These are phyloP conservation scores for Stephania japonica DNA, from an alignment of 164 flowering plant species.

Conservation along the genomic window DNA sequence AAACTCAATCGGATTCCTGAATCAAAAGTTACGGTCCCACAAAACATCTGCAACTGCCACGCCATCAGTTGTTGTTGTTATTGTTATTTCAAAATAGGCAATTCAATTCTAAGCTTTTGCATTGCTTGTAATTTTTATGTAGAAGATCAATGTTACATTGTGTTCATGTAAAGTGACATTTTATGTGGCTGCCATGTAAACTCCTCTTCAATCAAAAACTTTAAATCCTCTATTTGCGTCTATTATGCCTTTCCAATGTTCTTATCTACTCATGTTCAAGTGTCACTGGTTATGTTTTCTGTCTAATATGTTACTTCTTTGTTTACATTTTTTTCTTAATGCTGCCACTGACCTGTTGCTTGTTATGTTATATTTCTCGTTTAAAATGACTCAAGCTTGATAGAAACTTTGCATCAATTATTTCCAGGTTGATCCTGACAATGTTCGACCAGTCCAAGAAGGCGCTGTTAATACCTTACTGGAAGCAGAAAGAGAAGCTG, in stretches of 20 bases:
- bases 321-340: background rate
- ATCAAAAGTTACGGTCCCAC: no score
- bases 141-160: no score
- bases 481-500: conserved; percentile 93
- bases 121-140: no score
- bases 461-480: conserved; percentile 53
- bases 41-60: no score
- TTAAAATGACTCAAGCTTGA: background rate
- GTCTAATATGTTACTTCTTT: background rate
- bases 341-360: background rate
- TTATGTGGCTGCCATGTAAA: no score
- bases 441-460: conserved; percentile 63
- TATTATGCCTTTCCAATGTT: background rate
- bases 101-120: no score
- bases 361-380: background rate
- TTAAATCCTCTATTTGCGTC: background rate
- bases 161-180: no score
- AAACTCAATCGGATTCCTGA: no score
- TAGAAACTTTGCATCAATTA: conserved; percentile 1
- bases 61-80: no score
- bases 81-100: no score
- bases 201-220: no score
- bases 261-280: background rate
- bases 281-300: conserved; percentile 3
- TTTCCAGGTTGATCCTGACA: conserved; percentile 84